phyloP scores from a whole-genome alignment of 345 rosid species.

The Rhizophora mangle region DNA sequence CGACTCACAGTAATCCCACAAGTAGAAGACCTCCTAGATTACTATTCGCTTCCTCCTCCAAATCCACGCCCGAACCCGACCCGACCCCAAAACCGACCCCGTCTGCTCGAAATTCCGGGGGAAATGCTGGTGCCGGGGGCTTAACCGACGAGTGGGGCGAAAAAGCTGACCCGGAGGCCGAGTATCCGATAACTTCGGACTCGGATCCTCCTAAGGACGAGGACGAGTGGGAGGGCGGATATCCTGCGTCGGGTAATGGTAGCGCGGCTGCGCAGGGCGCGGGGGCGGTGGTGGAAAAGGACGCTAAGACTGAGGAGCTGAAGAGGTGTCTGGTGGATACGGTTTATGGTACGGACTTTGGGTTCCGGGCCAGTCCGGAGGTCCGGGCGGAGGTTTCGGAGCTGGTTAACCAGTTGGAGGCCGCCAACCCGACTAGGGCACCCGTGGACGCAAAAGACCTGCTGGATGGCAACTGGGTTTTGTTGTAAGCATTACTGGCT shows the following conservation, averaged over 20 bases:
- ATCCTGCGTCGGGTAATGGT: constrained; percentile 42
- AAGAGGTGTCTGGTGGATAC: constrained; percentile 81
- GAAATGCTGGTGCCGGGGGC: neutral
- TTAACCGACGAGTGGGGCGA: constrained; percentile 92
- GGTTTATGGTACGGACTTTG: constrained; percentile 75
- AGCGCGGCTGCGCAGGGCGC: constrained; percentile 20
- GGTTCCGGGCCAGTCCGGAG: constrained; percentile 64
- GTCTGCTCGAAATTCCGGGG: neutral
- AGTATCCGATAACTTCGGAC: constrained; percentile 41
- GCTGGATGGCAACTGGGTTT: constrained; percentile 90
- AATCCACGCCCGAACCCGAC: constrained; percentile 21
- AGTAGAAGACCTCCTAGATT: neutral
- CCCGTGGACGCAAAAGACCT: constrained; percentile 59
- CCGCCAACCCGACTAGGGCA: constrained; percentile 63
- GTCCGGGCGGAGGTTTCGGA: constrained; percentile 83
- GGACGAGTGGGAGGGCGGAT: constrained; percentile 77
- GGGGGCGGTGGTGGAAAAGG: constrained; percentile 16
- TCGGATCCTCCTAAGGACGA: constrained; percentile 75
- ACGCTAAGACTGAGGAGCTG: constrained; percentile 45
- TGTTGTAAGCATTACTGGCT: constrained; percentile 57
- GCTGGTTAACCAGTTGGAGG: constrained; percentile 85
- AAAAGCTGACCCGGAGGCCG: constrained; percentile 39
- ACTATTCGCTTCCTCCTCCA: constrained; percentile 14
- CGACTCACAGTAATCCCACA: constrained; percentile 13
- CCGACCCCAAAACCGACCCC: constrained; percentile 13